phyloP scores from a whole-genome alignment of 2,329 filamentous ascomycete genomes.

The Aschersonia sp. region DNA sequence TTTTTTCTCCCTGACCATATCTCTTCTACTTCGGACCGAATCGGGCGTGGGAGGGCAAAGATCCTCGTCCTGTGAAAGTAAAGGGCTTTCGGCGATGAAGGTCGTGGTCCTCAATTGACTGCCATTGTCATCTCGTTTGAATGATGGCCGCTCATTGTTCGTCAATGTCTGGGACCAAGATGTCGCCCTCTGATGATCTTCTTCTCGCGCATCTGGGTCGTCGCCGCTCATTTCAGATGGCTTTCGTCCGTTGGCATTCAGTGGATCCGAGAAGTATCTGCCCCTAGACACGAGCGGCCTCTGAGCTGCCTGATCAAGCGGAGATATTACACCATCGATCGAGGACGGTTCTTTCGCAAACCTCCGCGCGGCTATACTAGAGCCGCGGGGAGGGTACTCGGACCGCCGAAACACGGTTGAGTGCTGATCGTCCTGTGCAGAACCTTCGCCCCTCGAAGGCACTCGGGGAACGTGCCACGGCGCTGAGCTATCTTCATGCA shows the following conservation, averaged over 20 bases:
- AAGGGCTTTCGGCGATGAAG: not conserved
- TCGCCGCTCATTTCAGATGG: not conserved
- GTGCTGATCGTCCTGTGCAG: not conserved
- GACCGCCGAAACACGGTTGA: constrained; percentile 5
- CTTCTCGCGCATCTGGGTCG: not conserved
- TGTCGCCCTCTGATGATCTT: not conserved
- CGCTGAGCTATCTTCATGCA: constrained; percentile 8
- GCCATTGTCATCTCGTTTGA: not conserved
- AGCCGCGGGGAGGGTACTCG: constrained; percentile 11
- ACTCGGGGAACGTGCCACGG: constrained; percentile 5
- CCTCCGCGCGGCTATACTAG: constrained; percentile 11
- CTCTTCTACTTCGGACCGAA: constrained; percentile 17
- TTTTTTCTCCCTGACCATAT: constrained; percentile 25
- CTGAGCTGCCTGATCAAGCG: constrained; percentile 1
- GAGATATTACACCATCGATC: constrained; percentile 10
- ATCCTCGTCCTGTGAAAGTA: constrained; percentile 3
- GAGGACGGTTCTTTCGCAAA: constrained; percentile 5
- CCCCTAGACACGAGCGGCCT: not conserved
- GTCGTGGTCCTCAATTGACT: not conserved
- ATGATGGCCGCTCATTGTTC: not conserved
- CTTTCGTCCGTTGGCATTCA: not conserved
- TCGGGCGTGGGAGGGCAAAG: constrained; percentile 7
- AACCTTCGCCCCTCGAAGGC: constrained; percentile 2
- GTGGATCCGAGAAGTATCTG: not conserved
- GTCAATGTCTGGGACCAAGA: no score